Percentiles rank a stretch among this genome's conserved stretches.
Conservation (phyloP, 176 grass and related monocot genomes). For the Neostapfia colusana region DNA sequence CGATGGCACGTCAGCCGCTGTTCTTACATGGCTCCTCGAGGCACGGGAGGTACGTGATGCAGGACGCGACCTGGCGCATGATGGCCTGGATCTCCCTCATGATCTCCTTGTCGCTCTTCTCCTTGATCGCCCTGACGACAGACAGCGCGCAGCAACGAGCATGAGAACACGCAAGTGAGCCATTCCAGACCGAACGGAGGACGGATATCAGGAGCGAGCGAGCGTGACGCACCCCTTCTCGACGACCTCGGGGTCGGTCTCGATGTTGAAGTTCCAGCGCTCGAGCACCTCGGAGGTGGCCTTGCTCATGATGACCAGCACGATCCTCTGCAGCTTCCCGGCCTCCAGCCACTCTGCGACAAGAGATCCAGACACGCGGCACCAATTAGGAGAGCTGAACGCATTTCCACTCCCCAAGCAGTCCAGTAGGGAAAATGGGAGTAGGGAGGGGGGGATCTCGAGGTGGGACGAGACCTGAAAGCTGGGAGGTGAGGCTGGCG, state of each 20-base stretch:
- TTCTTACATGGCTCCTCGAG: slow-evolving; percentile 91
- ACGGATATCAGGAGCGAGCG: not conserved
- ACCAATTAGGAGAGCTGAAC: not conserved
- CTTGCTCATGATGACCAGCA: slow-evolving; percentile 95
- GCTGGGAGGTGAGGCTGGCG: slow-evolving; percentile 69
- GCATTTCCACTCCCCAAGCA: not conserved
- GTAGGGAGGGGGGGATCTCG: not conserved
- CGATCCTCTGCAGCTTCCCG: slow-evolving; percentile 86
- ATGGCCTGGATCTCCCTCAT: slow-evolving; percentile 99
- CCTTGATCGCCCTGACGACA: slow-evolving; percentile 59
- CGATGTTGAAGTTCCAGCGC: slow-evolving; percentile 95
- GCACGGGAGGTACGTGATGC: slow-evolving; percentile 91
- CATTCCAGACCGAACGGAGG: not conserved
- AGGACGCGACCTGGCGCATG: slow-evolving; percentile 94
- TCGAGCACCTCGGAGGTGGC: slow-evolving; percentile 88
- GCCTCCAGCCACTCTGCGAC: slow-evolving; percentile 83
- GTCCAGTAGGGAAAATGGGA: not conserved
- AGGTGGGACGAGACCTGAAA: slow-evolving; percentile 48
- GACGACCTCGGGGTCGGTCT: slow-evolving; percentile 83
- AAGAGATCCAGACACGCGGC: not conserved
- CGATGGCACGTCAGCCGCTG: not conserved
- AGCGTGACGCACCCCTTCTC: slow-evolving; percentile 64
- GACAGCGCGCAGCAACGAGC: not conserved
- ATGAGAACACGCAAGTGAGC: not conserved
- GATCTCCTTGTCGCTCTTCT: slow-evolving; percentile 98